A percentile compares a stretch with the other conserved stretches of the same genome.
Evolutionary conservation across 2,329 filamentous ascomycete species (phyloP).

Genomic region (Thyridium curvatum): DNA sequence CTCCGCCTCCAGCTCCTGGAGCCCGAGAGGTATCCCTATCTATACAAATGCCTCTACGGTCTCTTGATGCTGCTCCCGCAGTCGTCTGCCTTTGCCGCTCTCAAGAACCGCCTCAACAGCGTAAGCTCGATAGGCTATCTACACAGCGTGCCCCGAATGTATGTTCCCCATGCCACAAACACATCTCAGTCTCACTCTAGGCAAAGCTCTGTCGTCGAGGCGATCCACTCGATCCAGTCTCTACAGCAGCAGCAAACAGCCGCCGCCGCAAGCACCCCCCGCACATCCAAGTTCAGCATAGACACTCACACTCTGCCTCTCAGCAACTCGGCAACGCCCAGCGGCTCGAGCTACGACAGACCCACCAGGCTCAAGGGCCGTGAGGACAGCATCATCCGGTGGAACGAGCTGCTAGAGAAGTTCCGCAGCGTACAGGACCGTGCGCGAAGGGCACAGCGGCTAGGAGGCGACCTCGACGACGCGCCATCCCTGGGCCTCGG

Average conservation of each 20-base stretch:
- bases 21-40: conserved; percentile 86
- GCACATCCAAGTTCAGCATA: conserved; percentile 5
- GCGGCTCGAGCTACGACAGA: conserved; percentile 58
- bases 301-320: conserved; percentile 22
- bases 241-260: conserved; percentile 7
- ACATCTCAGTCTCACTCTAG: conserved; percentile 17
- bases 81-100: conserved; percentile 90
- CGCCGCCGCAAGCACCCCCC: conserved; percentile 4
- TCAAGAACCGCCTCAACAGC: conserved; percentile 95
- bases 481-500: conserved; percentile 30
- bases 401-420: conserved; percentile 90
- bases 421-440: conserved; percentile 88
- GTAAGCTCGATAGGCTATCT: conserved; percentile 96
- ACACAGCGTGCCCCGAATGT: conserved; percentile 75
- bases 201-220: conserved; percentile 25
- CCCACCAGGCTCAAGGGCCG: conserved; percentile 73
- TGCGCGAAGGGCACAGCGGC: conserved; percentile 63
- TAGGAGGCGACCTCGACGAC: conserved; percentile 44
- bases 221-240: conserved; percentile 15
- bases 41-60: conserved; percentile 97
- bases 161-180: conserved; percentile 33
- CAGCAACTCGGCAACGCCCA: conserved; percentile 40
- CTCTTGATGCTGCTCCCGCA: conserved; percentile 97
- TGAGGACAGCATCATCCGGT: conserved; percentile 80
- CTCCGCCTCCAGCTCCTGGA: conserved; percentile 91